Conservation (phyloP, 2,329 filamentous ascomycete genomes). For the Fusarium sp. region DNA sequence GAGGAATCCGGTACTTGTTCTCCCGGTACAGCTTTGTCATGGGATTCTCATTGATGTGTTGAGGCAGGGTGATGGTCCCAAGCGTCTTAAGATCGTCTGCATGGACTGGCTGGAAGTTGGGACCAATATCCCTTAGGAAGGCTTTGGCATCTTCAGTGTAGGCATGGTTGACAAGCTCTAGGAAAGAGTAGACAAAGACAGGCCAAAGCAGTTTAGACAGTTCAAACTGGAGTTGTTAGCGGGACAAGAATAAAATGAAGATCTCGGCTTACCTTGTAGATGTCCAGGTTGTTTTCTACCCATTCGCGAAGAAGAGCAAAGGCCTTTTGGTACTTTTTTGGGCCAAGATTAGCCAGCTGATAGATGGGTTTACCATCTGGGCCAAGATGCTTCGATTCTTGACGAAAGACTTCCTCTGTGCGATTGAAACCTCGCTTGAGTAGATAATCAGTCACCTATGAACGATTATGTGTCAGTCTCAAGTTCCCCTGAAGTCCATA, state of each 20-base stretch:
- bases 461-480: constrained; percentile 13
- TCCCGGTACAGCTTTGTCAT: constrained; percentile 84
- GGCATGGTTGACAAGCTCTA: constrained; percentile 79
- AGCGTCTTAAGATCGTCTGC: constrained; percentile 82
- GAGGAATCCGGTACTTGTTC: constrained; percentile 88
- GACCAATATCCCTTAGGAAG: constrained; percentile 76
- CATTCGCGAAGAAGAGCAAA: constrained; percentile 81
- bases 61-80: constrained; percentile 77
- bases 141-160: constrained; percentile 77
- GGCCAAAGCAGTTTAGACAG: constrained; percentile 91
- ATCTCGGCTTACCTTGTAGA: constrained; percentile 78
- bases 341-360: constrained; percentile 74
- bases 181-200: constrained; percentile 90
- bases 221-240: constrained; percentile 73
- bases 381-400: constrained; percentile 87
- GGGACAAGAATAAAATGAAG: constrained; percentile 6
- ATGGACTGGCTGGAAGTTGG: constrained; percentile 80
- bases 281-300: constrained; percentile 90
- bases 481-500: not conserved
- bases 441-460: constrained; percentile 87
- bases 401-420: constrained; percentile 91
- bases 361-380: constrained; percentile 82
- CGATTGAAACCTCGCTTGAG: constrained; percentile 94
- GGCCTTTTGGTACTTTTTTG: constrained; percentile 80
- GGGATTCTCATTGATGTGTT: constrained; percentile 81